Base-by-base conservation (phyloP, 164 flowering plant genomes). In the Dillenia turbinata region DNA sequence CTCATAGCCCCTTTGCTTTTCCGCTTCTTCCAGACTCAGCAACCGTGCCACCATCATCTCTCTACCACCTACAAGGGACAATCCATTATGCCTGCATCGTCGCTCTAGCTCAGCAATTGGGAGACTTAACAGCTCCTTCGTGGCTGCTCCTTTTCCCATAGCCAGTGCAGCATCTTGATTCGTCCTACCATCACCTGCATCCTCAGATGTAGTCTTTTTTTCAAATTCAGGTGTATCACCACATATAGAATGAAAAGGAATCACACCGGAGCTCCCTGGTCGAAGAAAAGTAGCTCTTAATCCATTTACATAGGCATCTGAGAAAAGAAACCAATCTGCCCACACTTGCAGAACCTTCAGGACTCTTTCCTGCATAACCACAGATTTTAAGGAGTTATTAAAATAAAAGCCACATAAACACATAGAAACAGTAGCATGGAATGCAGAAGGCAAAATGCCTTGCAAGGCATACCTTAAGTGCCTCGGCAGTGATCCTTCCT, bases 271-370 rank as follows among this genome's bases (percentile, higher is more conserved):
- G 69, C 72, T 92, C 9, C 96, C 81, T 12, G 96, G 68, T 51
- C 99, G 87, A 69, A 95, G 87, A 77, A 95, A 95, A 14, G 98
- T 92, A 17, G 97, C 91, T 56, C 97, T 85, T 45, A 95, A 70
- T 50, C 99, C 99, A 79, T 88, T 88, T 48, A 95, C 92, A 82
- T 92, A 95, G 57, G 97, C 97, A 80, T 95, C 99, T 24, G 99
- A 95, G 74, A 95, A 95, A 44, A 95, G 88, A 79, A 95, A 95
- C 99, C 99, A 95, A 61, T 95, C 99, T 66, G 97, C 77, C 99
- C 99, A 95, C 33, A 92, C 99, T 83, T 92, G 97, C 66, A 95
- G 88, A 63, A 95, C 97, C 78, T 95, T 95, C 66, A 92, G 60
- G 57, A 95, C 97, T 14, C 98, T 84, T 75, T 95, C 99, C 99